Evolutionary conservation across 768 basidiomycete species (phyloP).

Genomic region (Lentinula lateritia): DNA sequence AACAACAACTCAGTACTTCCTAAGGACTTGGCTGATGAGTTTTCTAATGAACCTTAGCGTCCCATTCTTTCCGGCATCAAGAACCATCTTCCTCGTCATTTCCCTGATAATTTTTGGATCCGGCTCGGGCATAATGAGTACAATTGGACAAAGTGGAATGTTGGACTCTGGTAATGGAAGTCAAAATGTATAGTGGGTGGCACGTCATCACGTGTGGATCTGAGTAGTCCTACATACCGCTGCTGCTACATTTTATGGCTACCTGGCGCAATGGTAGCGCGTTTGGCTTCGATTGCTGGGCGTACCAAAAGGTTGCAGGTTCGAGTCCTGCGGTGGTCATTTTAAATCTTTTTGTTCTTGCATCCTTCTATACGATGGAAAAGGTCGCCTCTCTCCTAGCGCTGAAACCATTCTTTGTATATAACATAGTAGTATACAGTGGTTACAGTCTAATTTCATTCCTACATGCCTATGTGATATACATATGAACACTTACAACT

Average conservation of each 20-base stretch:
- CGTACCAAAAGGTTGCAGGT: slow-evolving; percentile 92
- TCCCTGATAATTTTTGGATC: not conserved
- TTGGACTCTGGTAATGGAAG: no score
- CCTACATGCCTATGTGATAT: no score
- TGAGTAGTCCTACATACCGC: no score
- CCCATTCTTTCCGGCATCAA: not conserved
- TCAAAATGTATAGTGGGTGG: no score
- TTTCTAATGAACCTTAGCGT: not conserved
- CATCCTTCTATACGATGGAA: no score
- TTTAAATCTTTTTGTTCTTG: no score
- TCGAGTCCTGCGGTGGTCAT: slow-evolving; percentile 92
- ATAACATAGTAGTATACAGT: no score
- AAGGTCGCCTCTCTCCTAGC: no score
- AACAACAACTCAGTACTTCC: not conserved
- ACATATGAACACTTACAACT: no score
- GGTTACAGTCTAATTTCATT: no score
- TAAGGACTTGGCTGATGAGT: not conserved
- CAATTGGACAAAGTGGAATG: not conserved
- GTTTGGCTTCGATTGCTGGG: slow-evolving; percentile 82
- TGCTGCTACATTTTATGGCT: slow-evolving; percentile 44
- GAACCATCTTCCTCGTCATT: not conserved
- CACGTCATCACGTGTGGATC: no score
- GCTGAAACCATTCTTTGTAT: no score
- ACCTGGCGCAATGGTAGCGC: slow-evolving; percentile 94
- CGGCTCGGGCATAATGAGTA: slow-evolving; percentile 9